Conservation (phyloP, 1,284 basidiomycete species). For the Leccinum pachyderme region DNA sequence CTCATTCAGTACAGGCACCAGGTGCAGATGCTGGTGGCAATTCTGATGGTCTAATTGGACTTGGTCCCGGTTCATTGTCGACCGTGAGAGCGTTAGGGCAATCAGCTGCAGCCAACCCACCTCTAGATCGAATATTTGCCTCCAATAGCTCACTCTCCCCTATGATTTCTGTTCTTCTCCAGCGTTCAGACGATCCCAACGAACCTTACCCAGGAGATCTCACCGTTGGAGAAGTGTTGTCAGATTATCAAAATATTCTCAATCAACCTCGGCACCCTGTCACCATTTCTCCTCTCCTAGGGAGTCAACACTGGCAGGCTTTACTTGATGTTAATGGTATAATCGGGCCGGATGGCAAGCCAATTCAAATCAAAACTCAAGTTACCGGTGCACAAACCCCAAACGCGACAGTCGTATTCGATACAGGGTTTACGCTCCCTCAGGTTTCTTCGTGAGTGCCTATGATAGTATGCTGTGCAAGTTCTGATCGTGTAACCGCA, state of each 20-base stretch:
- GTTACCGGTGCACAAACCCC: slow-evolving; percentile 42
- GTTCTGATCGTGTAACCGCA: slow-evolving; percentile 24
- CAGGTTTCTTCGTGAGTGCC: slow-evolving; percentile 53
- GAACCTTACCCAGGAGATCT: slow-evolving; percentile 46
- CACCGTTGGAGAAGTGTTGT: slow-evolving; percentile 46
- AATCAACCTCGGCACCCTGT: slow-evolving; percentile 45
- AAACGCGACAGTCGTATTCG: slow-evolving; percentile 58
- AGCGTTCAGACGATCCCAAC: slow-evolving; percentile 43
- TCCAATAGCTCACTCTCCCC: slow-evolving; percentile 56
- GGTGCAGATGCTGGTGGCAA: slow-evolving; percentile 32
- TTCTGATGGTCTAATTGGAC: slow-evolving; percentile 45
- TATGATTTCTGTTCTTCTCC: slow-evolving; percentile 53
- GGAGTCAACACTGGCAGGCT: slow-evolving; percentile 52
- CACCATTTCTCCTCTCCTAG: slow-evolving; percentile 33
- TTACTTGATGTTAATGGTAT: slow-evolving; percentile 50
- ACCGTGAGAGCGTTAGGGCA: slow-evolving; percentile 6
- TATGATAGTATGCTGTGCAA: not conserved
- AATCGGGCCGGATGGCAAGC: slow-evolving; percentile 47
- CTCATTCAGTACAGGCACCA: slow-evolving; percentile 15
- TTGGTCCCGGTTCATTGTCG: slow-evolving; percentile 51
- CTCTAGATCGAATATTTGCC: slow-evolving; percentile 62
- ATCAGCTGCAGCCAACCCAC: slow-evolving; percentile 42
- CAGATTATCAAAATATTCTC: slow-evolving; percentile 40
- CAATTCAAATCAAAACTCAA: slow-evolving; percentile 43
- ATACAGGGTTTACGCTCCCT: slow-evolving; percentile 67